Percentiles rank a stretch among this genome's conserved stretches.
phyloP scores from a whole-genome alignment of 805 yeast genomes.

The Nakazawaea wyomingensis region DNA sequence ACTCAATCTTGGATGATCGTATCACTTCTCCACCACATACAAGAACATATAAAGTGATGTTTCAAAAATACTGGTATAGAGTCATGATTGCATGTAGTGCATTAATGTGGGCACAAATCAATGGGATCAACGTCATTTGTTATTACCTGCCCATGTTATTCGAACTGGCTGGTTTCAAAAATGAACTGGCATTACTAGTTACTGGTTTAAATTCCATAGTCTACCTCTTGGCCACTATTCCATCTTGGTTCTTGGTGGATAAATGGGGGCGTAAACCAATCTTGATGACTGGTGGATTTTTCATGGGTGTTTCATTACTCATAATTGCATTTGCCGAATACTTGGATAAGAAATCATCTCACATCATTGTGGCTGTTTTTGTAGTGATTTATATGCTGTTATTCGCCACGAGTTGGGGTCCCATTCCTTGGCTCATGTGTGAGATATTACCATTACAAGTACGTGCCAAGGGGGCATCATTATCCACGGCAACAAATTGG shows the following conservation, averaged over 20 bases:
- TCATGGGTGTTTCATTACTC: conserved; percentile 71
- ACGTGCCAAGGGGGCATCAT: conserved; percentile 84
- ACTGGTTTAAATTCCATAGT: conserved; percentile 70
- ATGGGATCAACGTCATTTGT: conserved; percentile 84
- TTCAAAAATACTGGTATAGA: conserved; percentile 36
- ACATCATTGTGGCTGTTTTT: conserved; percentile 65
- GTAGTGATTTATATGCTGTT: conserved; percentile 78
- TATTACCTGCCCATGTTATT: conserved; percentile 90
- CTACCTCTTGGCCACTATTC: conserved; percentile 58
- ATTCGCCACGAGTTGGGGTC: conserved; percentile 93
- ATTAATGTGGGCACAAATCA: conserved; percentile 82
- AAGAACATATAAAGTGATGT: conserved; percentile 37
- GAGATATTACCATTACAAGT: conserved; percentile 82
- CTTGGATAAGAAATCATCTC: conserved; percentile 44
- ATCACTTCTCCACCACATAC: conserved; percentile 31
- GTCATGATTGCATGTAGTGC: conserved; percentile 80
- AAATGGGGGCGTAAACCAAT: conserved; percentile 90
- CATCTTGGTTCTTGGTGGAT: conserved; percentile 90
- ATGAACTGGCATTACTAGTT: conserved; percentile 78
- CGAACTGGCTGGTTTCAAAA: conserved; percentile 88
- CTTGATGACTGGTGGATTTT: conserved; percentile 67
- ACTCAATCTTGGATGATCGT: conserved; percentile 34
- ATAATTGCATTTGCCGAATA: conserved; percentile 59
- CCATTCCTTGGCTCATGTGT: conserved; percentile 86
- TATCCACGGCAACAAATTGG: conserved; percentile 93